Percentiles rank a stretch among this genome's conserved stretches.
These are phyloP conservation scores for Ceriops zippeliana DNA, from an alignment of 345 rosid species.

Conservation along the genomic window DNA sequence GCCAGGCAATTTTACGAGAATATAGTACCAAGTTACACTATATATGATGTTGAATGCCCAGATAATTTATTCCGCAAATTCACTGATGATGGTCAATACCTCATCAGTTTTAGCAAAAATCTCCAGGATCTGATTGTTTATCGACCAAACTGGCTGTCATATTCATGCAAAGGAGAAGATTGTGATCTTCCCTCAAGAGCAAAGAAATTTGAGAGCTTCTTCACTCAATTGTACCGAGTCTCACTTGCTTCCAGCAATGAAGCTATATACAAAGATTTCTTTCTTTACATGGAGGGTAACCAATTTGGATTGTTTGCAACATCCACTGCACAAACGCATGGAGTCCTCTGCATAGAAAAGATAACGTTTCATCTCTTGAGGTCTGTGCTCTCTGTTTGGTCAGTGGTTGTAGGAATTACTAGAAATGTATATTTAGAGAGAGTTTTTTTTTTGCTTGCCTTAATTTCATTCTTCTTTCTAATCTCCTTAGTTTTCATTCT, in stretches of 20 bases:
- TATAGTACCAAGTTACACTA: conserved; percentile 75
- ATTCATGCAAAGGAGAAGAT: conserved; percentile 55
- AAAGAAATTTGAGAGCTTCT: conserved; percentile 79
- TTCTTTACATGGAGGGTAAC: conserved; percentile 58
- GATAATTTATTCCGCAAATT: conserved; percentile 89
- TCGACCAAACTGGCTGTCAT: conserved; percentile 80
- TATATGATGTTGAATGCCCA: conserved; percentile 83
- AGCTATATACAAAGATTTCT: conserved; percentile 85
- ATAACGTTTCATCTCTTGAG: conserved; percentile 79
- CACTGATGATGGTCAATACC: conserved; percentile 93
- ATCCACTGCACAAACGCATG: conserved; percentile 75
- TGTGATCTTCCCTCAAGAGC: conserved; percentile 65
- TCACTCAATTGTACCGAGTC: conserved; percentile 62
- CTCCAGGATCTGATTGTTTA: conserved; percentile 84
- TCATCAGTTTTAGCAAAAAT: conserved; percentile 80
- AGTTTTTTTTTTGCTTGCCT: neutral
- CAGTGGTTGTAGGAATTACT: neutral
- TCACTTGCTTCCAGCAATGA: conserved; percentile 81
- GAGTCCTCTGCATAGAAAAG: conserved; percentile 78
- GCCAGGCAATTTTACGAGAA: conserved; percentile 87
- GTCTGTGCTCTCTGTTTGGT: conserved; percentile 27
- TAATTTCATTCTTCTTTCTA: neutral
- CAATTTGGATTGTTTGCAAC: conserved; percentile 90
- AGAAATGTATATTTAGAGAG: neutral
- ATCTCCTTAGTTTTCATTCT: conserved; percentile 5